A percentile compares a stretch with the other conserved stretches of the same genome.
Evolutionary conservation across 2,329 filamentous ascomycete genomes (phyloP).

Genomic region (Sporothrix schenckii): DNA sequence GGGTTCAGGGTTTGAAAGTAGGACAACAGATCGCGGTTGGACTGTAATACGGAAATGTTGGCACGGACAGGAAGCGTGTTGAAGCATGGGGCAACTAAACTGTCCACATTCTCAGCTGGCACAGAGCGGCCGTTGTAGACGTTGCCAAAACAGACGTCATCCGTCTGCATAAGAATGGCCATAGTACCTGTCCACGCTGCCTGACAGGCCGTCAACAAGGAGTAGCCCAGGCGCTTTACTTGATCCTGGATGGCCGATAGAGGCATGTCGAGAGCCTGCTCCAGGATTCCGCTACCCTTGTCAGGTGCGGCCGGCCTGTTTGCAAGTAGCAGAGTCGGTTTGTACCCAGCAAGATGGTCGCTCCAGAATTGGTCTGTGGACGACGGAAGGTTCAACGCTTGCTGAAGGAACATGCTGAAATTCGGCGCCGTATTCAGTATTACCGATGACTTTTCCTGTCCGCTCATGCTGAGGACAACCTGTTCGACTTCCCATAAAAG

Average conservation of each 20-base stretch:
- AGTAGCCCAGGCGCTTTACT: conserved; percentile 58
- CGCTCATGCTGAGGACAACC: conserved; percentile 55
- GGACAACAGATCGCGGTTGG: conserved; percentile 55
- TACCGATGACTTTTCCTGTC: conserved; percentile 40
- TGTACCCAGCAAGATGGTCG: conserved; percentile 56
- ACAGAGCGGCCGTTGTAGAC: conserved; percentile 77
- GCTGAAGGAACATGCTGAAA: conserved; percentile 66
- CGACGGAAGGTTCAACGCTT: conserved; percentile 55
- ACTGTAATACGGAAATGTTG: conserved; percentile 51
- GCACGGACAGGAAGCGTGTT: conserved; percentile 79
- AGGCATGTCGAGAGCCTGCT: conserved; percentile 43
- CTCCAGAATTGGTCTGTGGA: conserved; percentile 69
- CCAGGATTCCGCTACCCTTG: conserved; percentile 31
- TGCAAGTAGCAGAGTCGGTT: conserved; percentile 38
- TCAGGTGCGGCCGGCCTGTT: not conserved
- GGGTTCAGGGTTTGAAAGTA: conserved; percentile 48
- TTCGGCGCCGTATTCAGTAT: conserved; percentile 46
- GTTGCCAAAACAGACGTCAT: conserved; percentile 84
- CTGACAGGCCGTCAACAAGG: conserved; percentile 70
- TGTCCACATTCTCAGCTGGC: conserved; percentile 65
- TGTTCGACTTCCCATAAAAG: conserved; percentile 72
- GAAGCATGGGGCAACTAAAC: conserved; percentile 85
- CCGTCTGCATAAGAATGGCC: conserved; percentile 54
- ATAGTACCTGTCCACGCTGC: conserved; percentile 71
- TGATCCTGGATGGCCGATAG: conserved; percentile 53